Percentiles rank a stretch among this genome's conserved stretches.
Evolutionary conservation across 2,329 filamentous ascomycete genomes (phyloP).

Genomic region (Paecilomyces dactylethromorphus): DNA sequence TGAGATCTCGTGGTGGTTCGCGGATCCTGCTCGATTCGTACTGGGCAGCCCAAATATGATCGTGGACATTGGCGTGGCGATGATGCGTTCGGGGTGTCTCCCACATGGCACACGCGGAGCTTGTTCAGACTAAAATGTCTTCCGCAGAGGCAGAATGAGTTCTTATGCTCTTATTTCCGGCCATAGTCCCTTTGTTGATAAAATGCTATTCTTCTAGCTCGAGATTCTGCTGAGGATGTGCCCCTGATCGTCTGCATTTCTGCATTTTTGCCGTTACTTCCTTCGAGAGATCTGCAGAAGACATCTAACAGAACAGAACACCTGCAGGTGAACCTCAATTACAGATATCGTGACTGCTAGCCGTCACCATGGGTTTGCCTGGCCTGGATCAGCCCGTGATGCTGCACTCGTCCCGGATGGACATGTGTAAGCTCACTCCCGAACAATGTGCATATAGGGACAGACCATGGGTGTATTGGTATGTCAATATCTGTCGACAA

Average conservation of each 20-base stretch:
- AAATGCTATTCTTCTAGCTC: not conserved
- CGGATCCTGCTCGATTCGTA: not conserved
- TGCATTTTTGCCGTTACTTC: not conserved
- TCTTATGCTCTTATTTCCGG: not conserved
- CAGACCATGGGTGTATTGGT: slow-evolving; percentile 15
- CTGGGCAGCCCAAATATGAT: not conserved
- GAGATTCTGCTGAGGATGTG: not conserved
- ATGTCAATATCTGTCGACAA: slow-evolving; percentile 8
- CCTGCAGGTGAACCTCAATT: not conserved
- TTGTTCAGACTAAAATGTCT: not conserved
- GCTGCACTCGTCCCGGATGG: slow-evolving; percentile 16
- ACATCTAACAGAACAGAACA: not conserved
- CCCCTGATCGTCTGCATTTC: not conserved
- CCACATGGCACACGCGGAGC: not conserved
- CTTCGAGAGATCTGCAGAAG: not conserved
- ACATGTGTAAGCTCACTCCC: slow-evolving; percentile 15
- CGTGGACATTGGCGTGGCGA: not conserved
- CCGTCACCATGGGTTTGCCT: slow-evolving; percentile 10
- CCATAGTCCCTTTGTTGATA: not conserved
- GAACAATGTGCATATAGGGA: slow-evolving; percentile 18
- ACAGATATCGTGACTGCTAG: not conserved
- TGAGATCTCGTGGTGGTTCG: not conserved
- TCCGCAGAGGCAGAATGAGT: not conserved
- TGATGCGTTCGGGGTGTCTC: not conserved
- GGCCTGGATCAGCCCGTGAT: slow-evolving; percentile 16